A percentile compares a stretch with the other conserved stretches of the same genome.
phyloP scores from a whole-genome alignment of 2,329 filamentous ascomycete species.

The Trichoderma aggressivum region DNA sequence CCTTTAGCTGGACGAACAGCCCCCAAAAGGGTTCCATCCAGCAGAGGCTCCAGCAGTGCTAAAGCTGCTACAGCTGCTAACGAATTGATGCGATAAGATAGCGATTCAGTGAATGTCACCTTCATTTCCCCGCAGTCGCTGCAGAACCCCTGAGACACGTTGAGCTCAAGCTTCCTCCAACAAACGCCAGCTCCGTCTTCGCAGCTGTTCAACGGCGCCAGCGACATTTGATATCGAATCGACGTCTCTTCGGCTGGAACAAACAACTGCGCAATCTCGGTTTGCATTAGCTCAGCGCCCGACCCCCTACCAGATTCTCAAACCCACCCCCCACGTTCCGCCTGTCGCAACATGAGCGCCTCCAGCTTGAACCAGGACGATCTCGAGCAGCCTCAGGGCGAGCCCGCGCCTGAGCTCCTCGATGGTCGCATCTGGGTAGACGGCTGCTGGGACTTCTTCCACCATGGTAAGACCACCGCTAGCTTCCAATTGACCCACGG shows the following conservation, averaged over 20 bases:
- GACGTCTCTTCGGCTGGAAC: background rate
- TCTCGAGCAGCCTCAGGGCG: conserved; percentile 35
- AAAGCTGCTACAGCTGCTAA: background rate
- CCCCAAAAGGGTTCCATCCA: background rate
- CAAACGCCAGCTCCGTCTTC: background rate
- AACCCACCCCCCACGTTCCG: background rate
- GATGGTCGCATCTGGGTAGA: conserved; percentile 92
- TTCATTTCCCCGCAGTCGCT: conserved; percentile 15
- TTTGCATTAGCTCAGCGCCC: background rate
- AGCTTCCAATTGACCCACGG: background rate
- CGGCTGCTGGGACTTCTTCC: conserved; percentile 98
- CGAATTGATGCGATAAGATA: conserved; percentile 14
- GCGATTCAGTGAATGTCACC: background rate
- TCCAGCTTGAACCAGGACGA: conserved; percentile 15
- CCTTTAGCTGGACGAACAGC: background rate
- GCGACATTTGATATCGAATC: background rate
- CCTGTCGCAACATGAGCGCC: conserved; percentile 24
- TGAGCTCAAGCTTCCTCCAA: background rate
- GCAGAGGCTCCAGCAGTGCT: background rate
- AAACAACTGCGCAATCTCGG: background rate
- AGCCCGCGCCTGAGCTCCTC: conserved; percentile 52
- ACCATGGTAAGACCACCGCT: conserved; percentile 65
- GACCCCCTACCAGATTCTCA: background rate
- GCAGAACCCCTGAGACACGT: conserved; percentile 6
- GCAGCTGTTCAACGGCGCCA: background rate